phyloP scores from a whole-genome alignment of 2,329 filamentous ascomycete species.

The Gnomoniopsis sp. region DNA sequence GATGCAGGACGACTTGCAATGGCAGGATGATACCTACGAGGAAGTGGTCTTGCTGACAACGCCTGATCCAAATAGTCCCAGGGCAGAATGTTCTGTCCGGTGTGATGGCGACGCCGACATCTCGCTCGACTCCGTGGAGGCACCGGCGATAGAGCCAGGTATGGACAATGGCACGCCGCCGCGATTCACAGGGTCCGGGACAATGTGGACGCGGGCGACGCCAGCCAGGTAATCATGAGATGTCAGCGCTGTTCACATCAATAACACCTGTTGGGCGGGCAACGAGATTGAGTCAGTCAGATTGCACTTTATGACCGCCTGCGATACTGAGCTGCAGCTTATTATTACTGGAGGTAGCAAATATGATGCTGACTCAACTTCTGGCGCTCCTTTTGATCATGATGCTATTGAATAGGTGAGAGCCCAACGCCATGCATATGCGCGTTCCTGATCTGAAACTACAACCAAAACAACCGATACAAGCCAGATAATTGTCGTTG shows the following conservation, averaged over 20 bases:
- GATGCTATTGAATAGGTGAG: background rate
- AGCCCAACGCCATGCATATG: background rate
- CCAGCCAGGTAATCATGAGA: background rate
- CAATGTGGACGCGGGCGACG: background rate
- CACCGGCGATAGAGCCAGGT: background rate
- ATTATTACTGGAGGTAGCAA: background rate
- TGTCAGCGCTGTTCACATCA: too few species aligned
- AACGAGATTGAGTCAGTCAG: too few species aligned
- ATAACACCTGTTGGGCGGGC: too few species aligned
- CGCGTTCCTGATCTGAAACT: background rate
- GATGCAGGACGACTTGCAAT: background rate
- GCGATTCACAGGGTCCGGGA: background rate
- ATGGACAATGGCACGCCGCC: conserved; percentile 18
- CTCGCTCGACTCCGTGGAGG: background rate
- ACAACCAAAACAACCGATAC: background rate
- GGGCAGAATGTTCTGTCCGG: background rate
- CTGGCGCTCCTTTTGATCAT: background rate
- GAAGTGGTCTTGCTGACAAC: conserved; percentile 1
- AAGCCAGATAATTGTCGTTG: background rate
- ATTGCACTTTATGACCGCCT: too few species aligned
- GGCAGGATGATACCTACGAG: background rate
- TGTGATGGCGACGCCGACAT: background rate
- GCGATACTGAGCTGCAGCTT: too few species aligned
- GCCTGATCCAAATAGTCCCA: background rate
- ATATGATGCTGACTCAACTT: background rate